Percentiles rank a stretch among this genome's conserved stretches.
Conservation (phyloP, 192 early-diverging fungal genomes). For the Spizellomyces punctatus region DNA sequence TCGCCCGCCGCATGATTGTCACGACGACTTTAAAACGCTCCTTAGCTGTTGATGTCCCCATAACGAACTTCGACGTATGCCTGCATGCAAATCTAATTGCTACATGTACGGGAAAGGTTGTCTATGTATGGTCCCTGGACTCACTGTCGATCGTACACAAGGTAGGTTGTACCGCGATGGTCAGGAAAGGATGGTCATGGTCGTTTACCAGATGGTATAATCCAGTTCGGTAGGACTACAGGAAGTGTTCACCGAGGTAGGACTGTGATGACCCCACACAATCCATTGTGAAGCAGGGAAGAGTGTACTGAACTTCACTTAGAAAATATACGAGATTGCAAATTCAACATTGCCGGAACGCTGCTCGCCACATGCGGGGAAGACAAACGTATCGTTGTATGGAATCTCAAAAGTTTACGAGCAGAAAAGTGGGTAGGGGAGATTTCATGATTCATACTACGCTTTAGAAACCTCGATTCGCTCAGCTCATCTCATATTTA, state of each 20-base stretch:
- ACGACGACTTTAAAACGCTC: slow-evolving; percentile 48
- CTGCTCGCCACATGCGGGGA: slow-evolving; percentile 44
- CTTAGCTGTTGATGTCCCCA: slow-evolving; percentile 49
- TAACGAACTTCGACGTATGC: slow-evolving; percentile 51
- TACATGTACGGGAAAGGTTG: slow-evolving; percentile 43
- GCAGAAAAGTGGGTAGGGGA: slow-evolving; percentile 45
- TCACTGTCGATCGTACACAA: slow-evolving; percentile 37
- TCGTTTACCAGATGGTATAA: background rate
- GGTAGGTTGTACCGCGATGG: slow-evolving; percentile 12
- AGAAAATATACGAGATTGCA: slow-evolving; percentile 47
- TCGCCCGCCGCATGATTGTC: slow-evolving; percentile 54
- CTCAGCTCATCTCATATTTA: slow-evolving; percentile 9
- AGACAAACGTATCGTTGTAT: slow-evolving; percentile 53
- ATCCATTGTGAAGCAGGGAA: background rate
- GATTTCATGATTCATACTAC: background rate
- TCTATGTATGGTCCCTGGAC: slow-evolving; percentile 44
- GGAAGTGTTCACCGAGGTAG: slow-evolving; percentile 51
- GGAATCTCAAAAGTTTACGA: slow-evolving; percentile 44
- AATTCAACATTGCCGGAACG: slow-evolving; percentile 37
- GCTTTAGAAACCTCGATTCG: background rate
- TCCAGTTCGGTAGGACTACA: slow-evolving; percentile 46
- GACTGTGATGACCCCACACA: background rate
- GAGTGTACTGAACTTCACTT: background rate
- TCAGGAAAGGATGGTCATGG: background rate
- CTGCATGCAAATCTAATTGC: slow-evolving; percentile 28